Base-by-base conservation (phyloP, 2,329 filamentous ascomycete species). In the Daldinia sp. region DNA sequence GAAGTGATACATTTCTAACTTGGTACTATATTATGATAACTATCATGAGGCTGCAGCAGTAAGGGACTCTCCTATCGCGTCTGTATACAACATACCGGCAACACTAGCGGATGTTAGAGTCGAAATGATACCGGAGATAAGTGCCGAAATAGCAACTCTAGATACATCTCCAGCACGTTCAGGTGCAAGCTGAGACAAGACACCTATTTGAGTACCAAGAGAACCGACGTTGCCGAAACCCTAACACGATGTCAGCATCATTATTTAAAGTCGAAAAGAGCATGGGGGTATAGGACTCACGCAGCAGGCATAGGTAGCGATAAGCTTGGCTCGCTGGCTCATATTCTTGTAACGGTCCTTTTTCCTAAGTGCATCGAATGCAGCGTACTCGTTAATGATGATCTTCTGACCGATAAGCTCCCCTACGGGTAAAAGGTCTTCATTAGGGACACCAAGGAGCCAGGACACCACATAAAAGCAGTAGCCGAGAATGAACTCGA, bases 121-220 rank as follows among this genome's bases (percentile, higher is more conserved):
- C 30, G 91, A 88, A 67, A 97, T 82, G 37, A 96, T 88, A 76
- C 94, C 93, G 0, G 92, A 91, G 59, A 94, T 78, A 70, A 97
- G 85, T 5, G 93, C 92, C 35, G 91, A 94, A 20, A 97, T 64
- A 2, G 93, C 93, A 30, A 97, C 86, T 53, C 85, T 85, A 3
- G 92, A 90, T 10, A 97, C 90, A 74, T 96, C 92, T 65, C 90
- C 92, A 41, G 88, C 86, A 50, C 93, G 88, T 3, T 85, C 84
- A 0, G 93, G 93, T 0, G 92, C 90, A 68, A 97, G 88, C 81
- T 97, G 93, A 3, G 91, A 88, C 59, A 97, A 86, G 65, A 97
- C 93, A 83, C 93, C 93, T 68, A 97, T 96, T 81, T 97, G 93
- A 63, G 93, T 95, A 78, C 93, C 93, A 54, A 97, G 87, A 33